These are phyloP conservation scores for Melaleuca alternifolia DNA, from an alignment of 345 rosid species.

Conservation along the genomic window DNA sequence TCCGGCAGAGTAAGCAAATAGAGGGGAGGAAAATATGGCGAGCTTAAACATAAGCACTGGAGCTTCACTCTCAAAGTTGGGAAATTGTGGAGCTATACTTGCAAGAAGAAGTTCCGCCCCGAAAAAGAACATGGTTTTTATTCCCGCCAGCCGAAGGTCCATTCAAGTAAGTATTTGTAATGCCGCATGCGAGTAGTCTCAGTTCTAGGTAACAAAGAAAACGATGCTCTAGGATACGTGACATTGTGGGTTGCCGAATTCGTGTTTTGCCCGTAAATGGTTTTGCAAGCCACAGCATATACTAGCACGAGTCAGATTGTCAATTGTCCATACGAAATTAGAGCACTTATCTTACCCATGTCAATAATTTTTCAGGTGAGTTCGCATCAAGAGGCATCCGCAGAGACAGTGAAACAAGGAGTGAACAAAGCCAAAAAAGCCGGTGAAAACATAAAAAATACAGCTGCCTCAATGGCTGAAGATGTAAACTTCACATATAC, in stretches of 20 bases:
- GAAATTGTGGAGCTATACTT: neutral
- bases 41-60: neutral
- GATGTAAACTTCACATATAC: neutral
- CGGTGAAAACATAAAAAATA: slow-evolving; percentile 1
- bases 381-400: neutral
- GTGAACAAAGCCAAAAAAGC: neutral
- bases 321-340: neutral
- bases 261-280: neutral
- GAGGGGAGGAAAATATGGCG: slow-evolving; percentile 1
- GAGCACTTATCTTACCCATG: neutral
- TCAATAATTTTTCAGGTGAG: neutral
- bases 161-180: slow-evolving; percentile 5
- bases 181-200: neutral
- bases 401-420: slow-evolving; percentile 11
- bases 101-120: neutral
- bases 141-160: neutral
- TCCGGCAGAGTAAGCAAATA: neutral
- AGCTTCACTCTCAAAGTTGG: neutral
- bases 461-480: slow-evolving; percentile 10
- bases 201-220: neutral
- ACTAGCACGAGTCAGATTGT: neutral
- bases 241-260: neutral
- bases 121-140: neutral
- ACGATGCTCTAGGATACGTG: neutral
- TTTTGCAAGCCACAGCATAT: neutral